Evolutionary conservation across 129 eudicot species (phyloP), one percentile per base, ranked within the genome.

Genomic region (Gnaphalium uliginosum): DNA sequence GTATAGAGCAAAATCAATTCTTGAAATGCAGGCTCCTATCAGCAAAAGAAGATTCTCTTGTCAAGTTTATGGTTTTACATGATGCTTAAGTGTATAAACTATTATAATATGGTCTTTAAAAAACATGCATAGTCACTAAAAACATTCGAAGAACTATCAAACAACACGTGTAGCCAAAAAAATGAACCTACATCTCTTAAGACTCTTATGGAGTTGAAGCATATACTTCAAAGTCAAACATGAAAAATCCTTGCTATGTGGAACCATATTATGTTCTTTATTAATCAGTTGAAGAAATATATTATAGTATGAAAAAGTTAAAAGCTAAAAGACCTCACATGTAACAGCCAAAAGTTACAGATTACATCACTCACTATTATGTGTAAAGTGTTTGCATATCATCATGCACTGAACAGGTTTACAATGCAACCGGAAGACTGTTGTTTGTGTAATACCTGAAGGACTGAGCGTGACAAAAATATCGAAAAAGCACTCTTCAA

Each of bases 21-120:
- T 76, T 87, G 85, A 76, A 90, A 94, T 74, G 99, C 93, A 14
- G 99, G 99, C 79, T 94, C 99, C 99, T 94, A 77, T 73, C 26
- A 66, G 46, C 56, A 79, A 61, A 66, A 30, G 9, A 80, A 74
- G 67, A 60, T 62, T 33, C 66, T 60, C 15, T 39, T 46, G 73
- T 50, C 71, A 82, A n/a, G 73, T 54, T 46, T 39, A 68, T 54
- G 66, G 59, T 66, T 57, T 26, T 24, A 67, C 24, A 23, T 54
- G 56, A 76, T 51, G 57, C 21, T 53, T 76, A 48, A 46, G 62
- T 23, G 21, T 48, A 50, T 4, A 64, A 64, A 43, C 32, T 6
- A 61, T 11, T 26, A 62, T 11, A 30, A 30, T 29, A 27, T 18
- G 66, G 32, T 54, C 37, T 33, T 41, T 17, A 50, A 29, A 63